Percentiles rank a stretch among this genome's conserved stretches.
Evolutionary conservation across 306 rosid species (phyloP).

Genomic region (Prunus kanzakura): DNA sequence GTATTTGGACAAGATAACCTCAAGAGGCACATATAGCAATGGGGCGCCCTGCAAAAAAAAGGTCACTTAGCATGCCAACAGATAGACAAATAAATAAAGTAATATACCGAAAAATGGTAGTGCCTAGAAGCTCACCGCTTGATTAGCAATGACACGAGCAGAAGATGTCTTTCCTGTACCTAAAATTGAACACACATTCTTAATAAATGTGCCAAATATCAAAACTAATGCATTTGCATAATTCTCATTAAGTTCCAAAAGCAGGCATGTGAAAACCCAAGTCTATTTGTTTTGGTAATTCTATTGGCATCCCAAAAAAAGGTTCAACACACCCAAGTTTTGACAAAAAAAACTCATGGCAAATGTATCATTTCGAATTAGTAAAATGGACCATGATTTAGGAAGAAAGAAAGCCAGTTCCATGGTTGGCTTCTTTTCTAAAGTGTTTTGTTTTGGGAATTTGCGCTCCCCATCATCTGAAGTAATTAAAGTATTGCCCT

Average conservation of each 20-base stretch:
- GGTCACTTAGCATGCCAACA: neutral
- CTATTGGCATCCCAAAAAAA: neutral
- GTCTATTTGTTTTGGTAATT: neutral
- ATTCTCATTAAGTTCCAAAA: slow-evolving; percentile 14
- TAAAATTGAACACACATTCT: slow-evolving; percentile 37
- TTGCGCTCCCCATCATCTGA: neutral
- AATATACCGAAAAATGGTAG: slow-evolving; percentile 12
- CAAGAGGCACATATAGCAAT: slow-evolving; percentile 82
- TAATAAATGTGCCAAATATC: slow-evolving; percentile 22
- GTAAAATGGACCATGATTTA: neutral
- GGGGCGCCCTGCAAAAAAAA: slow-evolving; percentile 72
- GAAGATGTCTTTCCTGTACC: slow-evolving; percentile 96
- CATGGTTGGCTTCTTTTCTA: neutral
- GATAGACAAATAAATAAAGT: neutral
- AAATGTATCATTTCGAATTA: neutral
- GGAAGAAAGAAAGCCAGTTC: neutral
- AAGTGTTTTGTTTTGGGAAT: neutral
- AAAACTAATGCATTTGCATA: slow-evolving; percentile 1
- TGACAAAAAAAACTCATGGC: neutral
- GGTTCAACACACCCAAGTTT: neutral
- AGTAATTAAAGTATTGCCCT: neutral
- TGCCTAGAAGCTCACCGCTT: slow-evolving; percentile 58
- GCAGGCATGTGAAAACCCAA: neutral
- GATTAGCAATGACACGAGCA: slow-evolving; percentile 94
- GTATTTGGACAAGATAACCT: slow-evolving; percentile 76